phyloP scores from a whole-genome alignment of 257 asterid genomes.

The Solanum sejunctum region DNA sequence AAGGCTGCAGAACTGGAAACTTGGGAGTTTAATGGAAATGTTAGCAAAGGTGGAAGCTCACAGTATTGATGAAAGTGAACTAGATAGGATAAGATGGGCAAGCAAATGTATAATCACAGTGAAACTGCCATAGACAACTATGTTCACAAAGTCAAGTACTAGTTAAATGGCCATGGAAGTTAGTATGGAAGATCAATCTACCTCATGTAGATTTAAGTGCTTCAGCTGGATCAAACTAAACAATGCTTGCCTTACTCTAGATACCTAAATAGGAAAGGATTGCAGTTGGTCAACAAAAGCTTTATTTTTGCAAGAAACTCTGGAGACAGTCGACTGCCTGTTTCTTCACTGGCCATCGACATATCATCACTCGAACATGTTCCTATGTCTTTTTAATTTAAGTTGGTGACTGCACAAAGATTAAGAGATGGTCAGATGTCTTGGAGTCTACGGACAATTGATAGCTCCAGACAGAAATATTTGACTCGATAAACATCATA shows the following conservation, averaged over 20 bases:
- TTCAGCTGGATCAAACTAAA: not conserved
- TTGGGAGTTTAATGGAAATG: not conserved
- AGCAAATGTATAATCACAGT: not conserved
- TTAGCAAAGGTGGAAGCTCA: not conserved
- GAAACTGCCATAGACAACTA: not conserved
- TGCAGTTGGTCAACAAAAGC: not conserved
- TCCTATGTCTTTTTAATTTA: not conserved
- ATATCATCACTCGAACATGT: not conserved
- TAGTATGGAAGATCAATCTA: not conserved
- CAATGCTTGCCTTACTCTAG: not conserved
- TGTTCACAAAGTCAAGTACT: not conserved
- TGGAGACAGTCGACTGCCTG: not conserved
- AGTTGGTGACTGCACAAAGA: not conserved
- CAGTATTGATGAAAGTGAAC: not conserved
- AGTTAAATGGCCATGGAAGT: not conserved
- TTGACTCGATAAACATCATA: not conserved
- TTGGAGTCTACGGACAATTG: not conserved
- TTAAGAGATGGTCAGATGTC: not conserved
- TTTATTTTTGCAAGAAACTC: not conserved
- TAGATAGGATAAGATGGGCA: not conserved
- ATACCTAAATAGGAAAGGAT: no score
- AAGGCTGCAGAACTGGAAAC: not conserved
- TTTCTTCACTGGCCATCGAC: not conserved
- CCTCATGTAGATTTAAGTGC: not conserved
- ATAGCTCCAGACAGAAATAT: not conserved